Evolutionary conservation across 1,284 basidiomycete species (phyloP).

Genomic region (Earliella scabrosa): DNA sequence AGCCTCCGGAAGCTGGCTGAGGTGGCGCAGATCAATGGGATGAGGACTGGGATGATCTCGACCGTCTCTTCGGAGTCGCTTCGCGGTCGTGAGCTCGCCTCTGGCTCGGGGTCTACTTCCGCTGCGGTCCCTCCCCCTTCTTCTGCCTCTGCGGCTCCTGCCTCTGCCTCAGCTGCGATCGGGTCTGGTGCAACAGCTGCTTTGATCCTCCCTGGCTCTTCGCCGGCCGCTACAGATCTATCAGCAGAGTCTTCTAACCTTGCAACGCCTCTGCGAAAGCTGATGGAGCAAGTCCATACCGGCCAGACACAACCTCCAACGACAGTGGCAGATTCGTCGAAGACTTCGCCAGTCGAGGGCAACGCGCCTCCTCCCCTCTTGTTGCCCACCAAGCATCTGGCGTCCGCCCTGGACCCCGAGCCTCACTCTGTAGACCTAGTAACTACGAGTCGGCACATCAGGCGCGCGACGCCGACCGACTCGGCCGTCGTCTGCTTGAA

Average conservation of each 20-base stretch:
- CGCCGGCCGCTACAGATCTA: neutral
- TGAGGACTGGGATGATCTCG: neutral
- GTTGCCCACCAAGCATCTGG: too few species aligned
- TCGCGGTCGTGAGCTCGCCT: neutral
- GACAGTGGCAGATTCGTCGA: too few species aligned
- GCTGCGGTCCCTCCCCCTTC: neutral
- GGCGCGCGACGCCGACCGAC: too few species aligned
- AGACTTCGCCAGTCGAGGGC: too few species aligned
- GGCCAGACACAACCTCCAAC: neutral
- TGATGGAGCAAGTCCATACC: neutral
- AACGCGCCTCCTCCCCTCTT: too few species aligned
- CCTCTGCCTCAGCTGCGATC: too few species aligned
- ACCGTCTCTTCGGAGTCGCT: neutral
- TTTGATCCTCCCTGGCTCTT: neutral
- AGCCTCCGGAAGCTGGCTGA: neutral
- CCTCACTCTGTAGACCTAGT: too few species aligned
- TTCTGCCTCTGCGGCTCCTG: neutral
- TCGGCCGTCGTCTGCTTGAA: too few species aligned
- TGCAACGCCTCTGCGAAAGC: neutral
- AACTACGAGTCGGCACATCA: too few species aligned
- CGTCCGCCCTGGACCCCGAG: too few species aligned
- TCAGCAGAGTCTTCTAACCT: neutral
- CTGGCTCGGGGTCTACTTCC: neutral
- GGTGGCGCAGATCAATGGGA: neutral
- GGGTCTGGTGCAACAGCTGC: too few species aligned